These are phyloP conservation scores for Leccinellum rugosiceps DNA, from an alignment of 768 basidiomycete species.

Conservation along the genomic window DNA sequence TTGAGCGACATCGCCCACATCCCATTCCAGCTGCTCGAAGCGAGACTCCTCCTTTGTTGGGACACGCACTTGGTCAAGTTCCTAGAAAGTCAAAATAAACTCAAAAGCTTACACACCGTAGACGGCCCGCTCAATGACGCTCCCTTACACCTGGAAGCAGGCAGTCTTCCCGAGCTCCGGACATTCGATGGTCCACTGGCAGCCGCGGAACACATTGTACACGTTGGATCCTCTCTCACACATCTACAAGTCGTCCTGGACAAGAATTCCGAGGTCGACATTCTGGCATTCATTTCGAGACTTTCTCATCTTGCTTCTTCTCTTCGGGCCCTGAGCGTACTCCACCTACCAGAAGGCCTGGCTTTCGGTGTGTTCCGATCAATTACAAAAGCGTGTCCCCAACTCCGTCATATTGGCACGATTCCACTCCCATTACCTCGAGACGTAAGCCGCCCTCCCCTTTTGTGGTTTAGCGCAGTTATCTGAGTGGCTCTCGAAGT, in stretches of 20 bases:
- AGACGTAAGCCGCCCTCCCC: conserved; percentile 31
- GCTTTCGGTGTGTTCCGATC: conserved; percentile 29
- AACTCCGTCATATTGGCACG: conserved; percentile 38
- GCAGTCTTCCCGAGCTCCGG: conserved; percentile 40
- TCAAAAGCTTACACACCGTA: conserved; percentile 37
- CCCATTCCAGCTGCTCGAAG: conserved; percentile 48
- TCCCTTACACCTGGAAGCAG: conserved; percentile 24
- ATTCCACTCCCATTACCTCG: conserved; percentile 34
- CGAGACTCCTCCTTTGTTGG: conserved; percentile 49
- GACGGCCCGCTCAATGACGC: conserved; percentile 25
- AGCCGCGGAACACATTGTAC: conserved; percentile 39
- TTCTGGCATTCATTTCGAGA: conserved; percentile 32
- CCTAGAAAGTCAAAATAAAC: conserved; percentile 42
- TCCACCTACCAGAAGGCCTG: conserved; percentile 34
- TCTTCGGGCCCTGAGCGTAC: conserved; percentile 36
- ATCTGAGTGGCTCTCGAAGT: conserved; percentile 27
- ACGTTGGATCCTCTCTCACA: conserved; percentile 35
- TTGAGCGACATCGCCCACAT: conserved; percentile 37
- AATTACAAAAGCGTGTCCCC: conserved; percentile 32
- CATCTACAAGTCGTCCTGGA: conserved; percentile 46
- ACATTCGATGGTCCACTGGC: conserved; percentile 45
- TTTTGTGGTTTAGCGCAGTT: conserved; percentile 11
- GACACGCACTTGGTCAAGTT: conserved; percentile 45
- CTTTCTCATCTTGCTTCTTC: conserved; percentile 28
- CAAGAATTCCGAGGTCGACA: conserved; percentile 30